Evolutionary conservation across 75 land plant genomes (phyloP), one percentile per base, ranked within the genome.

Genomic region (Pinus taeda): DNA sequence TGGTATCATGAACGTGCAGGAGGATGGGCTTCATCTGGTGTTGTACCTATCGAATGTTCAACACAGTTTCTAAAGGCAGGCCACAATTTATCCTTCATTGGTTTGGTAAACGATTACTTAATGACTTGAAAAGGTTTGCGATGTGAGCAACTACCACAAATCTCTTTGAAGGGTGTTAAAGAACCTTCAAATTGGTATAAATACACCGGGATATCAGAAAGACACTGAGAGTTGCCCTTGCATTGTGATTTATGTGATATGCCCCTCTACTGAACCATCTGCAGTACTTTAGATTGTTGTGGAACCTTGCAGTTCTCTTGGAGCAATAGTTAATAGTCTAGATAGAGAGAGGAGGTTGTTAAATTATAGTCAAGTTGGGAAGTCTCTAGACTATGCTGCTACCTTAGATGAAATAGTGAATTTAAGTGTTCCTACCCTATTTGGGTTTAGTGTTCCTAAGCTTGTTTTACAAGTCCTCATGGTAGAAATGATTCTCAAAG

Each of bases 391-490:
- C 60, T 86, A 79, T 62, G 73, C 90, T 9, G 79, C 85, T 13
- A 83, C 79, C 26, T 73, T 71, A 26, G 98, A 96, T 79, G 91
- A 89, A 78, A 72, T 85, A 26, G 74, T 93, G 75, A 45, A 63
- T 59, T 84, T 87, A 62, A 84, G 74, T 73, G 73, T 83, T 67
- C 74, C 89, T 6, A 78, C 82, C 6, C 80, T 97, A 9, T 78
- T 88, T 18, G 99, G 99, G 64, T 94, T 90, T 67, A 84, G 87
- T 58, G 76, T 87, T 26, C 91, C 97, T 21, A 93, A 87, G 73
- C 77, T 94, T 67, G 98, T 93, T 57, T 65, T 97, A 67, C 99
- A 97, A 69, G 83, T 97, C 63, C 82, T 97, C 42, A 88, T 98
- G 45, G 85, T 92, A 14, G 99, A 95, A 83, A 80, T 85, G 30